Base-by-base conservation (phyloP, 495 filamentous ascomycete species). In the Annulohypoxylon moriforme region DNA sequence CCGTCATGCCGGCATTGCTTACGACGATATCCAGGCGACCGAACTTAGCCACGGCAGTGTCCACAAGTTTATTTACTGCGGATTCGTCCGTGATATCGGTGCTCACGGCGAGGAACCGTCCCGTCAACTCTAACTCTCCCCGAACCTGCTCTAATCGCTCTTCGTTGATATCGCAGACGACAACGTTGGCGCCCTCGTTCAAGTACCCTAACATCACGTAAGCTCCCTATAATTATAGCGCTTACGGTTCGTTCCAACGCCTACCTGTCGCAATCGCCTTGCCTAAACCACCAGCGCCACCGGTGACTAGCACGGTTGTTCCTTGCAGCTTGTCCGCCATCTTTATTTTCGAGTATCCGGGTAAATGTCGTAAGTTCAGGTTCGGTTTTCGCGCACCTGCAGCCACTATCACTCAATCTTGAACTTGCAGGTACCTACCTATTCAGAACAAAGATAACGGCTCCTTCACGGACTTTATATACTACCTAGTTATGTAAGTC, bases 1-100 rank as follows among this genome's bases (percentile, higher is more conserved):
- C 85, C 81, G 84, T 84, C 68, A 84, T 75, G 66, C 81, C 85
- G 24, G 84, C 85, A 69, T 85, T 85, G 78, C 86, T 88, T 71
- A 86, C 71, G 10, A 86, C 75, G 14, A 85, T 69, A 59, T 87
- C 84, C 27, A 87, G 70, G 25, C 80, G 77, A 36, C 79, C 81
- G 70, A 83, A 84, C 67, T 71, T 74, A 24, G 75, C 68, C 9
- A 78, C 76, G 47, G 78, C 69, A 31, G 64, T 64, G 46, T 68
- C 79, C 22, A 83, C 66, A 16, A 84, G 79, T 13, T 56, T 40
- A 16, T 77, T 64, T 5, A 84, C 77, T 6, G 76, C 74, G 11
- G 75, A 70, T 60, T 82, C 81, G 71, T 75, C 69, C 4, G 81
- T 73, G 38, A 84, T 75, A 66, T 83, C 78, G 16, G 79, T 75